These are phyloP conservation scores for Trichoderma simmonsii DNA, from an alignment of 2,329 filamentous ascomycete genomes.

Conservation along the genomic window DNA sequence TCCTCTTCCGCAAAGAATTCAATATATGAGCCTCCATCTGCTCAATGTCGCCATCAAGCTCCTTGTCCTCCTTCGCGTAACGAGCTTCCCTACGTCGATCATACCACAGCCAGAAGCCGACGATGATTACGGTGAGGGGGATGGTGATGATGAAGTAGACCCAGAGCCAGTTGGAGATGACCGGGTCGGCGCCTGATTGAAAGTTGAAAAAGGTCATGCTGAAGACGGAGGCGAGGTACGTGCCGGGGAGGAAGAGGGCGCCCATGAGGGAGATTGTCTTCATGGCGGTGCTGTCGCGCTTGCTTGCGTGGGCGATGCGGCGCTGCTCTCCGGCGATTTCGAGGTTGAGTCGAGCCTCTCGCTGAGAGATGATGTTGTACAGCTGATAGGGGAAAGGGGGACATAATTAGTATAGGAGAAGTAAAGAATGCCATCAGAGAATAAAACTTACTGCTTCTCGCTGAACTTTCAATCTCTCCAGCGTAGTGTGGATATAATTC, in stretches of 20 bases:
- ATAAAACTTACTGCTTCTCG: constrained; percentile 51
- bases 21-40: constrained; percentile 57
- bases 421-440: not conserved
- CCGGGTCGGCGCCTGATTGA: constrained; percentile 40
- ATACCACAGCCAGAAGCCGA: constrained; percentile 53
- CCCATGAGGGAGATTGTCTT: constrained; percentile 63
- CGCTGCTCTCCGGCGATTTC: constrained; percentile 61
- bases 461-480: constrained; percentile 60
- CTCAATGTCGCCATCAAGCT: constrained; percentile 54
- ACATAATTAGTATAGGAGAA: not conserved
- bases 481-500: constrained; percentile 60
- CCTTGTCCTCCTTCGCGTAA: constrained; percentile 48
- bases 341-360: constrained; percentile 61
- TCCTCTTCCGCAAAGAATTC: constrained; percentile 53
- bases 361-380: constrained; percentile 65
- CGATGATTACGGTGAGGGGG: constrained; percentile 54
- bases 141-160: constrained; percentile 62
- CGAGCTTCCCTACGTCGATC: constrained; percentile 49
- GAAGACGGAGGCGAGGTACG: constrained; percentile 61
- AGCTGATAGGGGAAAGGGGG: constrained; percentile 40
- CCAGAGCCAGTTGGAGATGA: constrained; percentile 55
- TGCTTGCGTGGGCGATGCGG: constrained; percentile 56
- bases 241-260: constrained; percentile 61
- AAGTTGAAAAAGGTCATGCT: constrained; percentile 68
- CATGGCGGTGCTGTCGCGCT: constrained; percentile 62